These are phyloP conservation scores for Globisporangium rhizosaccharum DNA, from an alignment of 352 stramenopile genomes.

Conservation along the genomic window DNA sequence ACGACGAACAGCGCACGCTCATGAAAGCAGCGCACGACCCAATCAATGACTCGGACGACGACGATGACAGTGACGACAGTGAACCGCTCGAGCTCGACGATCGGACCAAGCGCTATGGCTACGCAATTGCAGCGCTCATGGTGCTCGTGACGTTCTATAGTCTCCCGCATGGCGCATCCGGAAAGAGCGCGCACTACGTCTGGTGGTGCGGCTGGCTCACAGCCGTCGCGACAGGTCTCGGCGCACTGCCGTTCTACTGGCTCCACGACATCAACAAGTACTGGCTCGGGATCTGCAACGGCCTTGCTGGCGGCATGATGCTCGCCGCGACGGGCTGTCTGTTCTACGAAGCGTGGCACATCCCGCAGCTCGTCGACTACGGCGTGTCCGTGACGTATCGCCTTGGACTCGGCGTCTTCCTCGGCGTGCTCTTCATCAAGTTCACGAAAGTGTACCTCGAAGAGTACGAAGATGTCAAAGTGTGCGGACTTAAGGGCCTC, in stretches of 20 bases:
- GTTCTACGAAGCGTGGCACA: constrained; percentile 90
- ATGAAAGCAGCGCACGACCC: not conserved
- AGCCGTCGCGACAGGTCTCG: constrained; percentile 92
- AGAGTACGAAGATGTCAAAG: constrained; percentile 93
- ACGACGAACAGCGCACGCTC: constrained; percentile 4
- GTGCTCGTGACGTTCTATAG: constrained; percentile 64
- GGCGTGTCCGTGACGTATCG: constrained; percentile 66
- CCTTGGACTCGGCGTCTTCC: constrained; percentile 82
- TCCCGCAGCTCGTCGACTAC: constrained; percentile 68
- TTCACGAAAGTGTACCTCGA: constrained; percentile 93
- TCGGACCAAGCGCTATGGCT: constrained; percentile 28
- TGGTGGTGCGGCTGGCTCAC: constrained; percentile 98
- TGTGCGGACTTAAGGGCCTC: constrained; percentile 70
- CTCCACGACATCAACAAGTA: constrained; percentile 90
- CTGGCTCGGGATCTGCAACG: constrained; percentile 93
- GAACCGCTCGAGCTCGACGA: constrained; percentile 20
- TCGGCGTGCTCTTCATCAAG: constrained; percentile 96
- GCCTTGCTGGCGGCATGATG: constrained; percentile 98
- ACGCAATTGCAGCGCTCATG: constrained; percentile 43
- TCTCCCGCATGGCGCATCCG: constrained; percentile 29
- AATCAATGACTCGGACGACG: not conserved
- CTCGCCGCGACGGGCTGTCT: constrained; percentile 93
- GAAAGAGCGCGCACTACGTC: constrained; percentile 86
- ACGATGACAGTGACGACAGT: not conserved
- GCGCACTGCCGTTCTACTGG: constrained; percentile 94